Base-by-base conservation (phyloP, 75 land plant genomes). In the Sequoiadendron giganteum region DNA sequence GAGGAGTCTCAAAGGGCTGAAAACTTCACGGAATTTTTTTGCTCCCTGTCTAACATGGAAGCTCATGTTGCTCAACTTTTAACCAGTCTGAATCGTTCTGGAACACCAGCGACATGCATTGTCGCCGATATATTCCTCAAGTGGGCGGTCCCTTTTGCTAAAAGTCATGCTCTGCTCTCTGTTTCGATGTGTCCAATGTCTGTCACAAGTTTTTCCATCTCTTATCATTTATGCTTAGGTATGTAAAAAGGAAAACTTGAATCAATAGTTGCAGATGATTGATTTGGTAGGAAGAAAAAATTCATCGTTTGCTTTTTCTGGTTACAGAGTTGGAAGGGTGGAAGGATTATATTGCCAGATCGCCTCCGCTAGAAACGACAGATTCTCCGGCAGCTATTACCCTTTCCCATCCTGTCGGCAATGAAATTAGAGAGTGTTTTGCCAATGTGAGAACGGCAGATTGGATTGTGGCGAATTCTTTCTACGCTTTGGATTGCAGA, bases 101-200 rank as follows among this genome's bases (percentile, higher is more conserved):
- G 4, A 28, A 38, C 19, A 3, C 78, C 84, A 5, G 47, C 48
- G 3, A 39, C 88, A 40, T 87, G 83, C 49, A 87, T 87, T 1
- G 48, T 87, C 19, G 70, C 83, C 19, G 88, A 77, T 39, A 15
- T 83, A 10, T 87, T 77, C 55, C 75, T 87, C 13, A 3, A 38
- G 21, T 87, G 88, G 88, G 48, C 88, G 32, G 25, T 39, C 11
- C 54, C 78, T 9, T 43, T 87, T 76, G 88, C 88, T 2, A 39
- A 42, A 21, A 76, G 61, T 45, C 54, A 79, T 10, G 11, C 49
- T 19, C 39, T 87, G 28, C 48, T 14, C 8, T 38, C 48, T 21
- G 45, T 76, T 65, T 72, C 38, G 83, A 1, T 87, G 6, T 87
- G 84, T 45, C 82, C 83, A 4, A 38, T 15, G n/a, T 21, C 40